These are phyloP conservation scores for Penicillium daleae DNA, from an alignment of 495 filamentous ascomycete genomes.

Conservation along the genomic window DNA sequence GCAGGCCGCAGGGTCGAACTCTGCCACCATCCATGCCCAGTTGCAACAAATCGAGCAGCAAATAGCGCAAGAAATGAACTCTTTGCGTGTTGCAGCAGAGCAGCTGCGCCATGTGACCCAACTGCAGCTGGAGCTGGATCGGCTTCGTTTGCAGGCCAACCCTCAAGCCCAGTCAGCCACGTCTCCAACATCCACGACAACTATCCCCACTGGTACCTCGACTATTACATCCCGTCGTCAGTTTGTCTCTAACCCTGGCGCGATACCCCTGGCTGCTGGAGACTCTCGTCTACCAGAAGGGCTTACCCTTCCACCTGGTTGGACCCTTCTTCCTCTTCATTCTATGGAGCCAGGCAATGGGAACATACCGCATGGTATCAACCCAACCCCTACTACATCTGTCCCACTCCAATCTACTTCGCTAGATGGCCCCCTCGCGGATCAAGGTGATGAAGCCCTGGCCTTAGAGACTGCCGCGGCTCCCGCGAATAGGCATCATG, in stretches of 20 bases:
- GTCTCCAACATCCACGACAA: constrained; percentile 22
- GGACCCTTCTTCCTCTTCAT: constrained; percentile 73
- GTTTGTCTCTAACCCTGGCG: constrained; percentile 37
- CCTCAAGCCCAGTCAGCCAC: constrained; percentile 23
- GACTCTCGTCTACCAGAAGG: constrained; percentile 73
- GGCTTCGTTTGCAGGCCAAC: constrained; percentile 56
- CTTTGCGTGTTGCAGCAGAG: constrained; percentile 55
- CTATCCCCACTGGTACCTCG: constrained; percentile 26
- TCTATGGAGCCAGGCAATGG: constrained; percentile 40
- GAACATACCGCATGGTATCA: constrained; percentile 6
- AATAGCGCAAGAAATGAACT: constrained; percentile 65
- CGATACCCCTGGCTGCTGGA: constrained; percentile 59
- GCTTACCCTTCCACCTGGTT: constrained; percentile 72
- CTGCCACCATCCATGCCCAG: constrained; percentile 53
- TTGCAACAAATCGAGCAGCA: constrained; percentile 67
- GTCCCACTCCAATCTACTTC: constrained; percentile 5
- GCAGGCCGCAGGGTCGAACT: constrained; percentile 18
- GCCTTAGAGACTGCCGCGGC: not conserved
- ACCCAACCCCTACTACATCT: constrained; percentile 17
- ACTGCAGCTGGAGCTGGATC: constrained; percentile 66
- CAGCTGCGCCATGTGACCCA: constrained; percentile 59
- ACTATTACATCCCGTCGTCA: constrained; percentile 30
- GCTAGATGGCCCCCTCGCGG: not conserved
- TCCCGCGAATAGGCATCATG: not conserved
- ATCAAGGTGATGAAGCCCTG: not conserved